phyloP scores from a whole-genome alignment of 2,329 filamentous ascomycete genomes.

The Fusarium napiforme region DNA sequence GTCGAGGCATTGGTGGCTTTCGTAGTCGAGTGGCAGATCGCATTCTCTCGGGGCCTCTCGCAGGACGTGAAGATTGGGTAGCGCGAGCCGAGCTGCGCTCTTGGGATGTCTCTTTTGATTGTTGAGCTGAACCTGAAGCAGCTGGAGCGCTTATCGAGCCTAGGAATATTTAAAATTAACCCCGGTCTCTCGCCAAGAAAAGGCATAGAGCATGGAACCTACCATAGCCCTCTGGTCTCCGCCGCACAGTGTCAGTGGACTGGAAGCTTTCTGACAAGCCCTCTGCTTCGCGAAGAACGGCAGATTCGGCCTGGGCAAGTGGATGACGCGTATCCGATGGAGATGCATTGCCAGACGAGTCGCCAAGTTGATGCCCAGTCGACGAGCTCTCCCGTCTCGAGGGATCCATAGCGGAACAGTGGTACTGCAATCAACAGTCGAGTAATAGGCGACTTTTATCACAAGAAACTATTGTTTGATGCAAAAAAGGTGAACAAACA shows the following conservation, averaged over 20 bases:
- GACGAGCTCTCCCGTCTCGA: slow-evolving; percentile 49
- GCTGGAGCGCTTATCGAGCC: slow-evolving; percentile 43
- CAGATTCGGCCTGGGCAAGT: slow-evolving; percentile 51
- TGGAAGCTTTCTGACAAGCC: slow-evolving; percentile 65
- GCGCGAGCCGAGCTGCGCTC: slow-evolving; percentile 53
- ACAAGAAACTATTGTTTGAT: slow-evolving; percentile 14
- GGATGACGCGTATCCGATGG: slow-evolving; percentile 62
- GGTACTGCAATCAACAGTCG: slow-evolving; percentile 12
- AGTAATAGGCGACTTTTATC: slow-evolving; percentile 9
- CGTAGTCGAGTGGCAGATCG: slow-evolving; percentile 64
- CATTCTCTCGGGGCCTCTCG: slow-evolving; percentile 58
- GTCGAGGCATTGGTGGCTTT: slow-evolving; percentile 79
- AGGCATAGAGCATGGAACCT: slow-evolving; percentile 37
- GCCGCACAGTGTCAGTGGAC: slow-evolving; percentile 69
- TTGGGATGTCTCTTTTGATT: slow-evolving; percentile 51
- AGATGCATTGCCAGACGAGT: slow-evolving; percentile 55
- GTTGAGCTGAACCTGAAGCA: slow-evolving; percentile 45
- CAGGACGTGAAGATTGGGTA: slow-evolving; percentile 52
- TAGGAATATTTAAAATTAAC: slow-evolving; percentile 33
- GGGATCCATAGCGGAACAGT: slow-evolving; percentile 56
- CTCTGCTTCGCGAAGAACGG: slow-evolving; percentile 54
- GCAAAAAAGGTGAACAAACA: slow-evolving; percentile 16
- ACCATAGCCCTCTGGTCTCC: slow-evolving; percentile 70
- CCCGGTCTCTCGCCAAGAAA: slow-evolving; percentile 9
- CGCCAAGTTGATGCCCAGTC: slow-evolving; percentile 51